Base-by-base conservation (phyloP, 1,284 basidiomycete genomes). In the Melampsora medusae region DNA sequence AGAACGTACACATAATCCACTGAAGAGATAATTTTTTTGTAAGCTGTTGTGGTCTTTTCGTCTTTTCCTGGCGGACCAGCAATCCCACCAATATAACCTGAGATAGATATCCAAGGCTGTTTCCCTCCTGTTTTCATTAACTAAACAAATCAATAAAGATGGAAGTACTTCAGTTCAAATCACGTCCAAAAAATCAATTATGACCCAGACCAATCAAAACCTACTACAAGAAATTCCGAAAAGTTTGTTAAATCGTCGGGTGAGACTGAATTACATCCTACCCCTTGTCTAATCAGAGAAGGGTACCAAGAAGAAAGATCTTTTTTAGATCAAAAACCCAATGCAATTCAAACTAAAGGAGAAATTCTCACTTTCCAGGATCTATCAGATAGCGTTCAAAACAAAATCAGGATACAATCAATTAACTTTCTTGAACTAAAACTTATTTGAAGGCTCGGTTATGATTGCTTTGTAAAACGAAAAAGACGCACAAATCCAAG, bases 31-130 rank as follows among this genome's bases (percentile, higher is more conserved):
- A 56, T 56, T 28, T 56, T 56, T 56, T 56, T n/a, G 25, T 56
- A 56, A 9, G 53, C 53, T 10, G 12, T 16, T 5, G 6, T n/a
- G 6, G 53, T 56, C 53, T 56, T 56, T 56, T 56, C 53, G n/a
- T 56, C 53, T 28, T 56, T 56, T 56, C 14, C n/a, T 22, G 53
- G 53, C 4, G 53, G 53, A 22, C 53, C 53, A 9, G 53, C 19
- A 56, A 56, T n/a, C 17, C 53, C 53, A 56, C n/a, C 53, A 56
- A 56, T 56, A n/a, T 56, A 56, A 28, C 53, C 53, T 22, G 53
- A 56, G 19, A 56, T 56, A 7, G 53, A 56, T 7, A 56, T 28
- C 53, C 53, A 56, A 22, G 53, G 19, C n/a, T n/a, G 25, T 22
- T n/a, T n/a, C 6, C 19, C 25, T 56, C 25, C 25, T 5, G 53